Conservation (phyloP, 495 filamentous ascomycete genomes). For the Thermothielavioides terrestris region DNA sequence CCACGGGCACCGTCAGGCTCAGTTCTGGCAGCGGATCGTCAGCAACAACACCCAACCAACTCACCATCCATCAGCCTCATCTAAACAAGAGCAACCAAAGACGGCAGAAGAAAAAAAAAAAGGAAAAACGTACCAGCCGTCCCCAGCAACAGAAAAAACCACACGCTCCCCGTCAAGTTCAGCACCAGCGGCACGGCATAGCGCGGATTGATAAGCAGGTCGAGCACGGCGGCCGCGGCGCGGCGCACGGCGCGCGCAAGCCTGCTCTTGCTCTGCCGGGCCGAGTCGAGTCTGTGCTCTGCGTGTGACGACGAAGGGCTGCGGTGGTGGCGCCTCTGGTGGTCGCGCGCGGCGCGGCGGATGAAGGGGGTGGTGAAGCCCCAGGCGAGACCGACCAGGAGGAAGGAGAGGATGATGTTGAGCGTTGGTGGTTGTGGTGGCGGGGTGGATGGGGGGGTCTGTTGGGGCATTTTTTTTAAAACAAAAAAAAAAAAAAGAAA, state of each 20-base stretch:
- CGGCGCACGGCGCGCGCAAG: slow-evolving; percentile 47
- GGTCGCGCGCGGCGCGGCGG: slow-evolving; percentile 53
- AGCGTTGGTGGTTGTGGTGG: slow-evolving; percentile 36
- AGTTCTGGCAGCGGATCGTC: slow-evolving; percentile 48
- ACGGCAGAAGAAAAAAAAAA: neutral
- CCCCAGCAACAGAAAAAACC: slow-evolving; percentile 95
- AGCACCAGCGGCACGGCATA: slow-evolving; percentile 81
- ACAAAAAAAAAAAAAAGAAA: too few species aligned
- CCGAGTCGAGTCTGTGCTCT: slow-evolving; percentile 31
- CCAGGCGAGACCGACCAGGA: slow-evolving; percentile 89
- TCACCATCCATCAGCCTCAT: neutral
- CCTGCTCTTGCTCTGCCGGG: slow-evolving; percentile 43
- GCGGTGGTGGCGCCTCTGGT: too few species aligned
- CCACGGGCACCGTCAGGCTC: slow-evolving; percentile 88
- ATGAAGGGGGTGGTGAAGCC: slow-evolving; percentile 66
- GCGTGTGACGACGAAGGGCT: slow-evolving; percentile 46
- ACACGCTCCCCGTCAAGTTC: slow-evolving; percentile 90
- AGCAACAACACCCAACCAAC: neutral
- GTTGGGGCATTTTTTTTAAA: neutral
- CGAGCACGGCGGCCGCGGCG: slow-evolving; percentile 61
- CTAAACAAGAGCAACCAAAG: neutral
- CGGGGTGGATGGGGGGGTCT: slow-evolving; percentile 8
- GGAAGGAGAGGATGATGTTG: slow-evolving; percentile 77
- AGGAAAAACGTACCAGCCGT: slow-evolving; percentile 60
- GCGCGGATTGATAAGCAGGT: slow-evolving; percentile 67